Evolutionary conservation across 352 stramenopile genomes (phyloP).

Genomic region (Aphanomyces cochlioides): DNA sequence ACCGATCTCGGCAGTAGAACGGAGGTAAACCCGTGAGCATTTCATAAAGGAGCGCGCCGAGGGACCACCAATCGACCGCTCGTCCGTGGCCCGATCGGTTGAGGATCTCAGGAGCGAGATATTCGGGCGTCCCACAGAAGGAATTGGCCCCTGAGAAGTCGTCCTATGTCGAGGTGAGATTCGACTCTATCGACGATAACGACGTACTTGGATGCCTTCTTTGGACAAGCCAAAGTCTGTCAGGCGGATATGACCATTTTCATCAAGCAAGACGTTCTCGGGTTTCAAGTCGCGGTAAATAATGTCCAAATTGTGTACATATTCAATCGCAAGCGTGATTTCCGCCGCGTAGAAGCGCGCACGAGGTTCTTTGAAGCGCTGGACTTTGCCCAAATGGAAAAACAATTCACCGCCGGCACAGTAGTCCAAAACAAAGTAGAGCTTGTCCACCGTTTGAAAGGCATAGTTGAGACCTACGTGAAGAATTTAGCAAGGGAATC

Average conservation of each 20-base stretch:
- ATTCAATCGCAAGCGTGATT: conserved; percentile 95
- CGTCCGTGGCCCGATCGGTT: conserved; percentile 94
- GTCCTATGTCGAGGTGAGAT: conserved; percentile 83
- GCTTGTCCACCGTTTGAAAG: conserved; percentile 95
- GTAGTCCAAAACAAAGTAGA: conserved; percentile 99
- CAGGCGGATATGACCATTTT: conserved; percentile 94
- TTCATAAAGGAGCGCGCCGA: conserved; percentile 85
- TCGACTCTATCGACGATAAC: conserved; percentile 33
- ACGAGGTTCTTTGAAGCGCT: conserved; percentile 92
- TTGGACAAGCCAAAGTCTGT: conserved; percentile 97
- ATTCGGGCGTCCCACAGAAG: conserved; percentile 97
- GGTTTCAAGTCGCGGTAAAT: conserved; percentile 97
- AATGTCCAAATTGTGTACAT: conserved; percentile 92
- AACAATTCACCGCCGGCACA: conserved; percentile 95
- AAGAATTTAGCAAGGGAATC: not conserved
- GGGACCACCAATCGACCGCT: conserved; percentile 98
- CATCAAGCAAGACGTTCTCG: conserved; percentile 97
- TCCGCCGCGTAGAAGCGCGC: conserved; percentile 96
- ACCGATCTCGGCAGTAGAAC: conserved; percentile 94
- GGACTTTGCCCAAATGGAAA: conserved; percentile 89
- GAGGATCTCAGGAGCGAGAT: conserved; percentile 99
- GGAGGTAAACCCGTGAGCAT: conserved; percentile 75
- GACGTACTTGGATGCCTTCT: conserved; percentile 56
- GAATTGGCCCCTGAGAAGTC: conserved; percentile 94
- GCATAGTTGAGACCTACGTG: conserved; percentile 78